phyloP scores from a whole-genome alignment of 371 early-diverging fungal genomes.

The Blakeslea trispora region DNA sequence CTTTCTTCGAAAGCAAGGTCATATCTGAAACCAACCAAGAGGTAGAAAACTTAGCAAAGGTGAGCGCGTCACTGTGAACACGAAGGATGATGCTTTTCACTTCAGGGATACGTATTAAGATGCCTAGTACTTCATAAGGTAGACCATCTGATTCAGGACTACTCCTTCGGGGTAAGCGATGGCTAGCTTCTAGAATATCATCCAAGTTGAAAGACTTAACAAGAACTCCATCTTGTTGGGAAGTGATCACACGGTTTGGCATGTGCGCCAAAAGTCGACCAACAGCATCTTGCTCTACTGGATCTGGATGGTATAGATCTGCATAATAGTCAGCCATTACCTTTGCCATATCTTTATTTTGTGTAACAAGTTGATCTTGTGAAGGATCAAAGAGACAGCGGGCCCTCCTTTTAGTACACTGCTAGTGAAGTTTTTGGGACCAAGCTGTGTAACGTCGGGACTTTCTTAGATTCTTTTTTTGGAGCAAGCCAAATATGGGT shows the following conservation, averaged over 20 bases:
- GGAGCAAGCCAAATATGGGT: too few relatives aligned
- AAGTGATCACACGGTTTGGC: too few relatives aligned
- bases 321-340: neutral
- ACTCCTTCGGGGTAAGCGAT: neutral
- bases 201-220: neutral
- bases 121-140: neutral
- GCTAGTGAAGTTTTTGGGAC: too few relatives aligned
- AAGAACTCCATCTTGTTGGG: too few relatives aligned
- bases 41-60: neutral
- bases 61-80: neutral
- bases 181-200: neutral
- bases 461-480: too few relatives aligned
- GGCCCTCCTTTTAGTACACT: too few relatives aligned
- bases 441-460: too few relatives aligned
- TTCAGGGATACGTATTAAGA: neutral
- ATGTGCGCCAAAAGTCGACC: too few relatives aligned
- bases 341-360: neutral
- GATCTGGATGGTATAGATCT: neutral
- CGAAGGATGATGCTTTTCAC: neutral
- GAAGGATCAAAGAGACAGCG: neutral
- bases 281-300: neutral
- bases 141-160: neutral
- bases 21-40: slow-evolving; percentile 20
- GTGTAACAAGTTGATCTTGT: neutral
- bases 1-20: slow-evolving; percentile 27